Base-by-base conservation (phyloP, 176 grass and related monocot species). In the Leersia perrieri region DNA sequence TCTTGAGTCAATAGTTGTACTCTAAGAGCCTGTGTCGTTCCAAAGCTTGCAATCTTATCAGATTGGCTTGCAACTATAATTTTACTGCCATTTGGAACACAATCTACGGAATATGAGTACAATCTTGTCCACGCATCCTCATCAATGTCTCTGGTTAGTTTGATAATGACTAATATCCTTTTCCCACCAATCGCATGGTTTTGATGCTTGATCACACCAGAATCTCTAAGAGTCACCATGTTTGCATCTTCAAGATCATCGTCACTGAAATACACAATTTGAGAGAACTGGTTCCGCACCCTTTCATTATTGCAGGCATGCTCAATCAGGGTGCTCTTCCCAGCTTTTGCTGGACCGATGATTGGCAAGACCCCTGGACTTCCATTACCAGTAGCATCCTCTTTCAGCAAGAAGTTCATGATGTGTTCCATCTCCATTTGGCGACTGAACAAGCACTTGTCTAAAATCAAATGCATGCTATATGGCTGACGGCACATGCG, bases 281-380 rank as follows among this genome's bases (percentile, higher is more conserved):
- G 45, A 13, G 55, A 65, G 45, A 86, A 86, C 39, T 41, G 53
- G 12, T 13, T 53, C 0, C 60, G 77, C 58, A 87, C 84, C 60
- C 68, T 81, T 32, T 62, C 32, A 13, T 81, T 41, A 0, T 33
- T 0, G 2, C 70, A 86, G 33, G 32, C 72, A 42, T 86, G 66
- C 68, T 72, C 67, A 0, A 53, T 34, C 11, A 80, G 67, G 40
- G 64, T 86, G n/a, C 58, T 86, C 68, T 81, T 86, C 4, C 84
- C 84, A 53, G 28, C 33, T 28, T 3, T 76, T 10, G 7, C 11
- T 5, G 73, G 73, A 0, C 73, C 73, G 1, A 76, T 10, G 14
- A 76, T 27, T 0, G 33, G 34, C 9, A 73, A 9, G 16, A 49
- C 70, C 20, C 80, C n/a, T 1, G 1, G 23, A 26, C 13, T 38